A percentile compares a stretch with the other conserved stretches of the same genome.
Conservation (phyloP, 1,284 basidiomycete species). For the Caloboletus firmus region DNA sequence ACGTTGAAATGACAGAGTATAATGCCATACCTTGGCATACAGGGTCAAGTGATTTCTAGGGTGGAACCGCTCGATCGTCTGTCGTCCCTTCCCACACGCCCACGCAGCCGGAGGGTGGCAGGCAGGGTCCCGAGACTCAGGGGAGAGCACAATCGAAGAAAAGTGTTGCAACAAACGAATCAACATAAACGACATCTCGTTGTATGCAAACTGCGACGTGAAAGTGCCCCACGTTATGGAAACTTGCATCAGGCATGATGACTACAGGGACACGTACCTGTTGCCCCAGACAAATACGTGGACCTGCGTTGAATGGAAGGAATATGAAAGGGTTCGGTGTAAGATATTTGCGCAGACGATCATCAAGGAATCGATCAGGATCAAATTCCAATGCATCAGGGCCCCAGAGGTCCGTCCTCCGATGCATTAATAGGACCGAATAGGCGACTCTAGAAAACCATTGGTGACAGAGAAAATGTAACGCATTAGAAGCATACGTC, state of each 20-base stretch:
- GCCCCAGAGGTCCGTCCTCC: conserved; percentile 65
- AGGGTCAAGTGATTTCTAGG: conserved; percentile 57
- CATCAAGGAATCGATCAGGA: conserved; percentile 52
- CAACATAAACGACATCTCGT: conserved; percentile 66
- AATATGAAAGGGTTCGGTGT: conserved; percentile 45
- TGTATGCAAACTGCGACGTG: conserved; percentile 59
- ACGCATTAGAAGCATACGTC: conserved; percentile 36
- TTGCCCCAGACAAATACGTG: conserved; percentile 49
- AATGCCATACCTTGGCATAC: conserved; percentile 40
- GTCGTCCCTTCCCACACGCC: conserved; percentile 42
- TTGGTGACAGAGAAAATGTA: background rate
- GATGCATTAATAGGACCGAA: conserved; percentile 61
- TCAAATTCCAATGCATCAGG: conserved; percentile 53
- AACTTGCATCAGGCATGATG: background rate
- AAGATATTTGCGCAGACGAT: conserved; percentile 31
- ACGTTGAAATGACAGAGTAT: background rate
- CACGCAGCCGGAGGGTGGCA: conserved; percentile 47
- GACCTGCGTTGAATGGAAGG: conserved; percentile 51
- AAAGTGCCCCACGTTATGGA: background rate
- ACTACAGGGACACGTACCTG: conserved; percentile 19
- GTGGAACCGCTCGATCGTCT: conserved; percentile 48
- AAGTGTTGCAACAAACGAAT: conserved; percentile 64
- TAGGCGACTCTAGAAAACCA: conserved; percentile 42
- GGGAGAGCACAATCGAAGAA: conserved; percentile 47
- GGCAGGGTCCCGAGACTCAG: conserved; percentile 45